Conservation (phyloP, 169 alveolate genomes). For the Condylostoma magnum region DNA sequence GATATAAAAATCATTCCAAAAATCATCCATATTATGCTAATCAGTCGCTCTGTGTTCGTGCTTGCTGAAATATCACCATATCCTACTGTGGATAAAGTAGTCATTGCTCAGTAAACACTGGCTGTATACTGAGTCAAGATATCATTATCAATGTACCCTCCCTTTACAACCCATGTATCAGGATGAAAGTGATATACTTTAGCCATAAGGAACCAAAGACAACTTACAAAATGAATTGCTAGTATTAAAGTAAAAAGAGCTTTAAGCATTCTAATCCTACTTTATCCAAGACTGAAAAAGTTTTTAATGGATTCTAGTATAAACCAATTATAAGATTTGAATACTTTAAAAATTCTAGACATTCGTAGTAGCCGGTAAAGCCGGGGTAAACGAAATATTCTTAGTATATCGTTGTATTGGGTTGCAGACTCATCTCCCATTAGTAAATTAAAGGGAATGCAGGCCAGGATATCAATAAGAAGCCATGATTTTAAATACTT, state of each 20-base stretch:
- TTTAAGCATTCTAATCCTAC: slow-evolving; percentile 26
- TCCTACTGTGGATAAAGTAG: slow-evolving; percentile 75
- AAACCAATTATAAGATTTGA: not conserved
- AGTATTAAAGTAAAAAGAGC: slow-evolving; percentile 36
- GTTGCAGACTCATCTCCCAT: not conserved
- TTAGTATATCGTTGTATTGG: not conserved
- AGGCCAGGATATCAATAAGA: slow-evolving; percentile 40
- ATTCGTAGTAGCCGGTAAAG: slow-evolving; percentile 20
- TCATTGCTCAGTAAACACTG: slow-evolving; percentile 66
- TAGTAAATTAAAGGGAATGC: slow-evolving; percentile 33
- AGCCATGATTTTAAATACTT: slow-evolving; percentile 48
- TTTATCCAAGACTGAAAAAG: not conserved
- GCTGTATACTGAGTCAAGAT: slow-evolving; percentile 44
- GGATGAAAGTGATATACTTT: slow-evolving; percentile 48
- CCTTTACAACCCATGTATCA: slow-evolving; percentile 53
- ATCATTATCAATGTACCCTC: slow-evolving; percentile 51
- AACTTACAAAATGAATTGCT: slow-evolving; percentile 45
- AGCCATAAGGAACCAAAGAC: slow-evolving; percentile 54
- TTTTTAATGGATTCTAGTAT: not conserved
- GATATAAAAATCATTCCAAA: slow-evolving; percentile 66
- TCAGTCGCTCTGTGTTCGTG: slow-evolving; percentile 50
- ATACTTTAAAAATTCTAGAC: slow-evolving; percentile 6
- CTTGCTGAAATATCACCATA: slow-evolving; percentile 77
- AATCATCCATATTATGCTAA: slow-evolving; percentile 53
- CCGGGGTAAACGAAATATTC: slow-evolving; percentile 12